phyloP scores from a whole-genome alignment of 1,139 yeast genomes.

The Taphrina pruni region DNA sequence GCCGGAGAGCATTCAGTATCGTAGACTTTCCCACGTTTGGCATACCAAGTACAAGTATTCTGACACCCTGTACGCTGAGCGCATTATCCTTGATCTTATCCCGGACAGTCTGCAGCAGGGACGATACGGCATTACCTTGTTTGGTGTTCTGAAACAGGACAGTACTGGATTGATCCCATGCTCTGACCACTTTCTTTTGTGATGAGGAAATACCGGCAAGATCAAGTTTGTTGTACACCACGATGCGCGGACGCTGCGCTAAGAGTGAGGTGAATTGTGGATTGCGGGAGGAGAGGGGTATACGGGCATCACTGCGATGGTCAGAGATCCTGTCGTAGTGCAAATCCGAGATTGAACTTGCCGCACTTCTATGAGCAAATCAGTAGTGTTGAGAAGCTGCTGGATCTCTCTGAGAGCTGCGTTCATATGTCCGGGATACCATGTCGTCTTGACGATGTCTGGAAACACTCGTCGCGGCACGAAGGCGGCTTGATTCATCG shows the following conservation, averaged over 20 bases:
- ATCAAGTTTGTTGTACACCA: constrained; percentile 75
- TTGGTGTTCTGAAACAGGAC: constrained; percentile 27
- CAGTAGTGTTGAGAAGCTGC: constrained; percentile 77
- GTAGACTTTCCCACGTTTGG: constrained; percentile 99
- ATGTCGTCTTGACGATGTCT: constrained; percentile 70
- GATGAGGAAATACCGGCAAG: constrained; percentile 43
- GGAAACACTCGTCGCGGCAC: constrained; percentile 61
- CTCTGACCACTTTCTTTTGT: constrained; percentile 15
- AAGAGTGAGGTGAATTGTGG: constrained; percentile 75
- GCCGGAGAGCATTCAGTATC: constrained; percentile 73
- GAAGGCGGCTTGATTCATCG: constrained; percentile 19
- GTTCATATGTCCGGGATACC: constrained; percentile 90
- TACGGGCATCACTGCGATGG: constrained; percentile 68
- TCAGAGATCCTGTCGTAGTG: neutral
- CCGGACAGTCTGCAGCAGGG: constrained; percentile 21
- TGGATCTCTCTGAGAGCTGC: constrained; percentile 75
- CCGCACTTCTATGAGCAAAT: constrained; percentile 78
- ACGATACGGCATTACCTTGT: constrained; percentile 2
- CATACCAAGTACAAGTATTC: constrained; percentile 85
- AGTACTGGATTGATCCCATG: constrained; percentile 26
- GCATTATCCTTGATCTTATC: constrained; percentile 6
- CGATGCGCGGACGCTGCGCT: constrained; percentile 63
- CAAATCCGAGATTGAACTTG: neutral
- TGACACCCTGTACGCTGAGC: constrained; percentile 68
- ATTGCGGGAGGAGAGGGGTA: constrained; percentile 84